Evolutionary conservation across 2,329 filamentous ascomycete species (phyloP), one percentile per base, ranked within the genome.

Genomic region (Penicillium sp.): DNA sequence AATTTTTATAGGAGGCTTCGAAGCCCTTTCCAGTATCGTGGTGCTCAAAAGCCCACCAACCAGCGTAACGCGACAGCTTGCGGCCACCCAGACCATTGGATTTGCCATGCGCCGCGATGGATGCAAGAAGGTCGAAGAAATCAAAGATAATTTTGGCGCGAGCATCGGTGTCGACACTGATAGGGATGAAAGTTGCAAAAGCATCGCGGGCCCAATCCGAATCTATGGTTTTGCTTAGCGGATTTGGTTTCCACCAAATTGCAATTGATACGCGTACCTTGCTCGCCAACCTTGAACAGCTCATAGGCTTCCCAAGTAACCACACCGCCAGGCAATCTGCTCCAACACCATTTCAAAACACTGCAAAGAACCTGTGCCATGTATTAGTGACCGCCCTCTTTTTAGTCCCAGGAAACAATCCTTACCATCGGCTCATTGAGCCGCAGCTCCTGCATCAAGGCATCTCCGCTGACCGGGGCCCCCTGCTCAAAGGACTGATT

Each of bases 301-400:
- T 98, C 93, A 72, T 99, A 99, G 43, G 92, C 92, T 69, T 97
- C 92, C 95, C 95, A 98, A 57, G 92, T 92, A 35, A 99, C 93
- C 14, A 99, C 88, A 69, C 95, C 95, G 58, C 92, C 92, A 43
- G 89, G 86, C 50, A 99, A 81, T 77, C 95, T 87, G 73, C 91
- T 93, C 95, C 95, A 99, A 76, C 93, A 98, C 95, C 95, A 99
- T 80, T 98, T 99, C 63, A 95, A 83, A 43, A 97, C 92, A 68
- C 93, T 95, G 63, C 92, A 93, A 53, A 99, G 85, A 55, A 96
- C 92, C 92, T 96, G 59, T 26, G n/a, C 16, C 14, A 4, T 13
- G 19, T 7, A 33, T 48, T 29, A 47, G 52, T 37, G 9, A 53
- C 13, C 13, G 25, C 39, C 25, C 19, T 8, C 13, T 14, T 42